Percentiles rank a stretch among this genome's conserved stretches.
These are phyloP conservation scores for Amanita thiersii DNA, from an alignment of 768 basidiomycete species.

Conservation along the genomic window DNA sequence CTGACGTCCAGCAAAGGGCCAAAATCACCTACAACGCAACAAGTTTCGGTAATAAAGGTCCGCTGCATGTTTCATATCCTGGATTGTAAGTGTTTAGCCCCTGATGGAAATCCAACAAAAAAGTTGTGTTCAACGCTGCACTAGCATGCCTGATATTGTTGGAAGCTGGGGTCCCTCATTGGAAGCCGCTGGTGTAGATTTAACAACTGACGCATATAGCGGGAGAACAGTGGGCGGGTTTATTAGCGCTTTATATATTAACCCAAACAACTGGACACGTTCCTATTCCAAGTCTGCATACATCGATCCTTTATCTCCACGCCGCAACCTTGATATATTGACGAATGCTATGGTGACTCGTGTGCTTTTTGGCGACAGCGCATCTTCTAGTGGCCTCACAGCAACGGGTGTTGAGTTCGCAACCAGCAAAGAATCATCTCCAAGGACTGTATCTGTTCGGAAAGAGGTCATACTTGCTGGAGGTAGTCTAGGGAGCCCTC, in stretches of 20 bases:
- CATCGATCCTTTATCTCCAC: constrained; percentile 19
- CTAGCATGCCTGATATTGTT: constrained; percentile 41
- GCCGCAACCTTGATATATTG: constrained; percentile 16
- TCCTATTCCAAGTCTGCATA: constrained; percentile 61
- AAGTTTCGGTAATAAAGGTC: constrained; percentile 46
- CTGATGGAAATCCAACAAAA: neutral
- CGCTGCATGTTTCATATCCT: constrained; percentile 34
- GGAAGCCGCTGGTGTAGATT: constrained; percentile 32
- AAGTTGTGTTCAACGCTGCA: constrained; percentile 3
- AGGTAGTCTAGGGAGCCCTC: constrained; percentile 42
- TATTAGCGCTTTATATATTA: constrained; percentile 52
- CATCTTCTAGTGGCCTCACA: too few relatives aligned
- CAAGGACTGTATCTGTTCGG: constrained; percentile 41
- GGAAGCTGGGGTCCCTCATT: constrained; percentile 50
- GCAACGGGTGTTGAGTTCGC: constrained; percentile 44
- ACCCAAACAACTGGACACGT: constrained; percentile 54
- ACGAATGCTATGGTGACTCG: constrained; percentile 35
- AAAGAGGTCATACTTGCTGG: constrained; percentile 51
- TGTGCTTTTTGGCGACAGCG: too few relatives aligned
- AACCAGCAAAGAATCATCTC: constrained; percentile 17
- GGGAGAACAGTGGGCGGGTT: constrained; percentile 43
- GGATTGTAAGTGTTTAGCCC: constrained; percentile 33
- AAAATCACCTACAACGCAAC: constrained; percentile 35
- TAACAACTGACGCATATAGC: constrained; percentile 32
- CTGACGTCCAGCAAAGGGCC: constrained; percentile 27